A percentile compares a stretch with the other conserved stretches of the same genome.
Evolutionary conservation across 768 basidiomycete species (phyloP).

Genomic region (Cantharellus anzutake): DNA sequence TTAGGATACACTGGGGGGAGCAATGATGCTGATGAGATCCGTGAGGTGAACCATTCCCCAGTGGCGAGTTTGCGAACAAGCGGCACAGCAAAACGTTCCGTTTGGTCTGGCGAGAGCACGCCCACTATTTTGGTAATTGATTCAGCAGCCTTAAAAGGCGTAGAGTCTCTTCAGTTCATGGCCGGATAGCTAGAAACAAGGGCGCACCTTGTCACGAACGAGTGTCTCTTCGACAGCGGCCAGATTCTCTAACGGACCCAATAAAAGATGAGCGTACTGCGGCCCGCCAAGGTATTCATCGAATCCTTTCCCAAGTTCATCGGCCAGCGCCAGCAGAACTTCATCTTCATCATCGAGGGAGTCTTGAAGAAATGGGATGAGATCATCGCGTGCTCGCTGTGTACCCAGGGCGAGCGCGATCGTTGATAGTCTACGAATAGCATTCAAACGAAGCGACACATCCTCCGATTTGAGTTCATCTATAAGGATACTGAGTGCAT

Average conservation of each 20-base stretch:
- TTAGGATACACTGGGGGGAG: constrained; percentile 80
- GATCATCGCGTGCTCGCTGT: constrained; percentile 85
- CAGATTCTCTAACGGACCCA: constrained; percentile 87
- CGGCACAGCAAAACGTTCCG: constrained; percentile 85
- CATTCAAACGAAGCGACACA: constrained; percentile 85
- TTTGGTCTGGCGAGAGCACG: constrained; percentile 54
- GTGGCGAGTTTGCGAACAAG: constrained; percentile 71
- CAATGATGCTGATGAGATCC: constrained; percentile 87
- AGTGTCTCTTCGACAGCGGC: constrained; percentile 96
- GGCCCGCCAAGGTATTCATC: constrained; percentile 89
- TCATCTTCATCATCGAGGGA: constrained; percentile 99
- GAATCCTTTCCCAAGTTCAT: constrained; percentile 82
- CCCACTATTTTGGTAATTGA: constrained; percentile 80
- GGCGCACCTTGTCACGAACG: constrained; percentile 81
- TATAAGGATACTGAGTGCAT: constrained; percentile 44
- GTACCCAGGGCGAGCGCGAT: constrained; percentile 94
- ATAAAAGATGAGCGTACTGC: constrained; percentile 66
- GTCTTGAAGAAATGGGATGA: constrained; percentile 93
- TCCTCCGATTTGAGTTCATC: constrained; percentile 97
- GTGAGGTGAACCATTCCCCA: constrained; percentile 98
- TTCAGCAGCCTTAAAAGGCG: constrained; percentile 57
- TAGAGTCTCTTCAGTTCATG: neutral
- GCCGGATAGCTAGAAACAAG: neutral
- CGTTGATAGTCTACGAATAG: constrained; percentile 92
- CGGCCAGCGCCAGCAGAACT: constrained; percentile 84